Base-by-base conservation (phyloP, 768 basidiomycete species). In the Trichaptum fuscoviolaceum region DNA sequence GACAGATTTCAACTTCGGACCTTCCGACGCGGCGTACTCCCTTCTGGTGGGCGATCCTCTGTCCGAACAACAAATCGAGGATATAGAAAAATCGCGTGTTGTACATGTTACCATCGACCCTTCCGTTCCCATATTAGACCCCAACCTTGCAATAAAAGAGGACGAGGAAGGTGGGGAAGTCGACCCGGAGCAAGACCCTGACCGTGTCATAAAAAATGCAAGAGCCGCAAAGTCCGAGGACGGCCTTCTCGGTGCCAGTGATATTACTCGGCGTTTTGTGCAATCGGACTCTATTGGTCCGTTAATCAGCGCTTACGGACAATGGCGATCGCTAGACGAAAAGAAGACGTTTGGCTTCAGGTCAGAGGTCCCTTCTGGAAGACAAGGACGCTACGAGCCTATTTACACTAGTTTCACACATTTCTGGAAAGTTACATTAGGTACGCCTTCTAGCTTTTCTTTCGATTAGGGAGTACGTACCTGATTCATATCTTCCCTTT, bases 341-440 rank as follows among this genome's bases (percentile, higher is more conserved):
- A 65, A 62, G 18, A 66, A 77, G 57, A 86, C 83, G 2, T 93
- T 85, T 71, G 88, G 87, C 1, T 74, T 77, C 60, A 78, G 90
- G 69, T 74, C 80, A 1, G 69, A 72, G 2, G 66, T 85, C 4
- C 70, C 77, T n/a, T 35, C 73, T 17, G 77, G 72, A 10, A 78
- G 82, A 66, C 77, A 76, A 23, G 93, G 93, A 3, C 79, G 76
- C 12, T 76, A 84, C 73, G 93, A 96, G 73, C 94, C 95, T 2
- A 84, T 86, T 74, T 98, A 88, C 80, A 96, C 95, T 42, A 92
- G 90, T 73, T 96, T 90, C 72, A 94, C 96, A 0, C 86, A 92
- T 75, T 89, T 88, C 72, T 96, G 93, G 93, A 85, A 91, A 71
- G 78, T 89, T 9, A 89, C 90, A 2, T 74, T 96, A 73, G 94